Evolutionary conservation across 306 rosid species (phyloP), one percentile per base, ranked within the genome.

Genomic region (Sophora flavescens): DNA sequence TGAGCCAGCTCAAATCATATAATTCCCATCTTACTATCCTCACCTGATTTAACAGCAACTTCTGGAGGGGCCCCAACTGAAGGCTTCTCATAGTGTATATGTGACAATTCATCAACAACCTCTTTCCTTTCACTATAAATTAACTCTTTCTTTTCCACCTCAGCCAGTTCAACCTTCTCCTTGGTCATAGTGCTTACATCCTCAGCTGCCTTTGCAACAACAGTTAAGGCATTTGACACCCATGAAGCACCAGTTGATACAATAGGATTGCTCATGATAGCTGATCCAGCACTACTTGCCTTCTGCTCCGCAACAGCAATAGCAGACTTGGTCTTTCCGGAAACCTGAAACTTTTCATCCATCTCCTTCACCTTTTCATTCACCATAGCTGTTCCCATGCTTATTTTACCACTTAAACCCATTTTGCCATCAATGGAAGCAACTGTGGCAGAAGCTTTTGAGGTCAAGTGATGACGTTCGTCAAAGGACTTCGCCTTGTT

Each of bases 151-250:
- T 90, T 92, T 51, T 87, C 92, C 72, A 82, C 89, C 79, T 90
- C 92, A 4, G 92, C 92, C 63, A 57, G 83, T 45, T 83, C 93
- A 48, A 90, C 89, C 84, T 92, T 92, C 67, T 88, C 90, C 70
- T 80, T 87, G 6, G 97, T 90, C 87, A 78, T 81, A 9, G 70
- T 35, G 68, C 76, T 78, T 36, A 92, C 92, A 81, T 90, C 91
- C 58, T 79, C 92, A 18, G 89, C 91, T 13, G 92, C 92, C 75
- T 86, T 92, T 22, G 92, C 79, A 22, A 92, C 81, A 50, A 76
- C 91, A 14, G 82, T 72, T 3, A 86, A 75, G 7, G 96, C 93
- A 30, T 44, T 78, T 12, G 93, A 84, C 67, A 92, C 69, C 93
- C 91, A 92, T 0, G 89, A 75, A 63, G 93, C 91, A 76, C 96